Conservation (phyloP, 2,329 filamentous ascomycete species). For the Fonsecaea multimorphosa region DNA sequence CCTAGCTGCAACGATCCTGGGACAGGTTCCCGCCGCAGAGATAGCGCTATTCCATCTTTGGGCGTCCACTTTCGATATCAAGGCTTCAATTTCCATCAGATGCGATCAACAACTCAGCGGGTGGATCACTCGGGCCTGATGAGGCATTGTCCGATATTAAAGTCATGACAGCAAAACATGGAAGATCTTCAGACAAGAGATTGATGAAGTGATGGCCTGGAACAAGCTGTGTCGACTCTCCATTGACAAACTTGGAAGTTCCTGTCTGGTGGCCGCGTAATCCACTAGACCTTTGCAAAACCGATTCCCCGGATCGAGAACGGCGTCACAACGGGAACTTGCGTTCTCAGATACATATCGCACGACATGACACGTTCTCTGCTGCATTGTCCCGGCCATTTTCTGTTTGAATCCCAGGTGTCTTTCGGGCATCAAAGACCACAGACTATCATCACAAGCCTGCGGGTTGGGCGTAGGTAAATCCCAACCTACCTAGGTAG, state of each 20-base stretch:
- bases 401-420: not conserved
- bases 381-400: slow-evolving; percentile 14
- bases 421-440: not conserved
- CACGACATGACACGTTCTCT: slow-evolving; percentile 33
- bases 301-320: slow-evolving; percentile 27
- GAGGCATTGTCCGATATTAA: slow-evolving; percentile 11
- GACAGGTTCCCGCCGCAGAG: slow-evolving; percentile 13
- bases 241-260: slow-evolving; percentile 17
- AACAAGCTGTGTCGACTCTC: not conserved
- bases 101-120: slow-evolving; percentile 23
- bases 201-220: not conserved
- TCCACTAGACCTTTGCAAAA: slow-evolving; percentile 11
- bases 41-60: slow-evolving; percentile 23
- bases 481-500: no score
- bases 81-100: slow-evolving; percentile 34
- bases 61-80: slow-evolving; percentile 33
- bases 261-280: slow-evolving; percentile 8
- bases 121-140: not conserved
- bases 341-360: slow-evolving; percentile 23
- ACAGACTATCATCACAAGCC: not conserved
- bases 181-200: not conserved
- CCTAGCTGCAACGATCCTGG: slow-evolving; percentile 19
- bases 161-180: not conserved
- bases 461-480: not conserved
- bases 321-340: slow-evolving; percentile 25